Evolutionary conservation across 148 eudicot species (phyloP), one percentile per base, ranked within the genome.

Genomic region (Nyssa sinensis): DNA sequence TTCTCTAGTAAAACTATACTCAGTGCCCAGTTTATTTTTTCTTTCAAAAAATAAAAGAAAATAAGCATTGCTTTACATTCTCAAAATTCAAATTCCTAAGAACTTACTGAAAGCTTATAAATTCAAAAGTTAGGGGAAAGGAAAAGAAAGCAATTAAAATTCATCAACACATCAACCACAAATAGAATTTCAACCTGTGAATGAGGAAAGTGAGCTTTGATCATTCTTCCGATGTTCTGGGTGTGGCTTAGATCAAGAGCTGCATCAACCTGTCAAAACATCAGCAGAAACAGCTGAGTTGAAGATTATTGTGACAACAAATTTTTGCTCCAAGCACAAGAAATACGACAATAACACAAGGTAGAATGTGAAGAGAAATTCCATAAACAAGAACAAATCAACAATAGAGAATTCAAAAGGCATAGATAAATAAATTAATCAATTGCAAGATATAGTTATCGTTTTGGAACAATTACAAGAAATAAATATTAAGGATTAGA

Each of bases 231-330:
- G 53, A 95, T 95, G 81, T 95, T 95, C 86, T 95, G 99, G n/a
- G 99, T 95, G 84, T 95, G 99, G 82, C 99, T 95, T 82, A 95
- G 83, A 91, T 95, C 99, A 70, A 95, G 97, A 86, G 99, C 99
- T 70, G 99, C 99, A 83, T 95, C 99, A 79, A 95, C 99, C 99
- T 95, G 78, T 23, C 47, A 81, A 79, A 74, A 1, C 37, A 77
- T 19, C 29, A 35, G 59, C 21, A 63, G 41, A 39, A 66, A 51
- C 69, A 75, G 1, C 69, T n/a, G 23, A 27, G 41, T 63, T 59
- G 47, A 64, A 66, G 25, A 35, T n/a, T 32, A 44, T 44, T 6
- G n/a, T 0, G 16, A 44, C 1, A 19, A 44, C 19, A 44, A 12
- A 44, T 11, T 11, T 44, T 44, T 6, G 16, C 51, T 44, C 51